phyloP scores from a whole-genome alignment of 23 red algal genomes.

The Gracilaria vermiculophylla region DNA sequence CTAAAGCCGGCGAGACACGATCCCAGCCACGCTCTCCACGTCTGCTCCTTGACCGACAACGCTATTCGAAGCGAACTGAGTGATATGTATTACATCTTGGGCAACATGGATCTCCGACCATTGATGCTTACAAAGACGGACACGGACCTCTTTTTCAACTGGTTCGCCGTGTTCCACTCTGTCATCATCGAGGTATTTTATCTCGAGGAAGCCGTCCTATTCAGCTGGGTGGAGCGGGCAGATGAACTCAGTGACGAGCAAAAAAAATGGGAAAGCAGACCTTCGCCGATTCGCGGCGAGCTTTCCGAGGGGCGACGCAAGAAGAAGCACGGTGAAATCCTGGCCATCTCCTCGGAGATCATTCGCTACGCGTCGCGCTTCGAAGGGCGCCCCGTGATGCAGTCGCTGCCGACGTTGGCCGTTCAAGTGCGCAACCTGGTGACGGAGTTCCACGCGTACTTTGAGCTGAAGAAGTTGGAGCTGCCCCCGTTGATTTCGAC shows the following conservation, averaged over 20 bases:
- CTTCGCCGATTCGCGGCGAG: background rate
- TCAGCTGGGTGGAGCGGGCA: conserved; percentile 33
- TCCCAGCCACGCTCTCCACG: background rate
- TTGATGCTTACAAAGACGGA: conserved; percentile 33
- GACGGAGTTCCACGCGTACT: conserved; percentile 10
- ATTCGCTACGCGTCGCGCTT: background rate
- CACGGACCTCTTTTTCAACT: conserved; percentile 41
- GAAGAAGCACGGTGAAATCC: conserved; percentile 28
- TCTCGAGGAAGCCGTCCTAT: conserved; percentile 37
- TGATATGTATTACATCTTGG: conserved; percentile 58
- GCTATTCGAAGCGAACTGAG: conserved; percentile 22
- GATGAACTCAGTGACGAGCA: conserved; percentile 30
- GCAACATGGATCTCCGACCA: conserved; percentile 33
- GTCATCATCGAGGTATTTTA: conserved; percentile 38
- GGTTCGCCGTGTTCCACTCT: conserved; percentile 31
- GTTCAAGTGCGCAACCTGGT: conserved; percentile 10
- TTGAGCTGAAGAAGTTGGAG: conserved; percentile 26
- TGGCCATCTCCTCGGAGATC: conserved; percentile 25
- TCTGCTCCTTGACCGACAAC: conserved; percentile 6
- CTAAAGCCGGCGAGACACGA: background rate
- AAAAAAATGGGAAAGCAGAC: conserved; percentile 11
- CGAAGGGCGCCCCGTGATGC: conserved; percentile 24
- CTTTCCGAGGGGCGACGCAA: conserved; percentile 35
- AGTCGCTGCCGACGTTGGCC: conserved; percentile 14
- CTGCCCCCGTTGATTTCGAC: conserved; percentile 17